Conservation (phyloP, 495 filamentous ascomycete genomes). For the Parmelia sp. region DNA sequence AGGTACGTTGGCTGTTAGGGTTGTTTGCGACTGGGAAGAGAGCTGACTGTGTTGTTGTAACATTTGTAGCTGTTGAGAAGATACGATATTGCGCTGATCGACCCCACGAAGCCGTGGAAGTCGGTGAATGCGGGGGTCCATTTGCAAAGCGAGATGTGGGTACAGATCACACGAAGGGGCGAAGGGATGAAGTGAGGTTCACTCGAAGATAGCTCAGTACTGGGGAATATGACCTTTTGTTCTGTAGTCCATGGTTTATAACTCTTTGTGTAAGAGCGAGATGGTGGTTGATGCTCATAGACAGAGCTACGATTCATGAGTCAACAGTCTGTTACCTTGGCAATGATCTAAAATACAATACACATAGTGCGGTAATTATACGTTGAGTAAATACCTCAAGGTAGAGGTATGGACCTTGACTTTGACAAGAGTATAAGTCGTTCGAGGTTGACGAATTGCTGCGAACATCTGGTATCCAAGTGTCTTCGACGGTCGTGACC, state of each 20-base stretch:
- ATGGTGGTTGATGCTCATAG: background rate
- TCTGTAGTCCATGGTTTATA: background rate
- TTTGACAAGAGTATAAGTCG: too few relatives aligned
- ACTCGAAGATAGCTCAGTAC: background rate
- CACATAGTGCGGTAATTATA: too few relatives aligned
- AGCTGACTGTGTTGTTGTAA: background rate
- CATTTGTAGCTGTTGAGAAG: constrained; percentile 9
- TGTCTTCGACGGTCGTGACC: too few relatives aligned
- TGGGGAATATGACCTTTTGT: too few relatives aligned
- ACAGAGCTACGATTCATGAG: background rate
- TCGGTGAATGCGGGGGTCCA: background rate
- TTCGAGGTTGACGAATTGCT: too few relatives aligned
- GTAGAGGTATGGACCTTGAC: too few relatives aligned
- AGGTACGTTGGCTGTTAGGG: background rate
- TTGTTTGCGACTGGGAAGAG: background rate
- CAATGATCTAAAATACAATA: background rate
- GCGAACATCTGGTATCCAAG: too few relatives aligned
- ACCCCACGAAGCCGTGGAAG: constrained; percentile 12
- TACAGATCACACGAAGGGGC: background rate
- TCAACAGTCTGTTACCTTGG: background rate
- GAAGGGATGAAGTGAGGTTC: background rate
- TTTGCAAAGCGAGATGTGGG: background rate
- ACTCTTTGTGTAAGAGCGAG: background rate
- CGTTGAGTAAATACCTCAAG: too few relatives aligned
- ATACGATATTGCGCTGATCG: constrained; percentile 9